Conservation (phyloP, 129 eudicot genomes). For the Artemisia annua region DNA sequence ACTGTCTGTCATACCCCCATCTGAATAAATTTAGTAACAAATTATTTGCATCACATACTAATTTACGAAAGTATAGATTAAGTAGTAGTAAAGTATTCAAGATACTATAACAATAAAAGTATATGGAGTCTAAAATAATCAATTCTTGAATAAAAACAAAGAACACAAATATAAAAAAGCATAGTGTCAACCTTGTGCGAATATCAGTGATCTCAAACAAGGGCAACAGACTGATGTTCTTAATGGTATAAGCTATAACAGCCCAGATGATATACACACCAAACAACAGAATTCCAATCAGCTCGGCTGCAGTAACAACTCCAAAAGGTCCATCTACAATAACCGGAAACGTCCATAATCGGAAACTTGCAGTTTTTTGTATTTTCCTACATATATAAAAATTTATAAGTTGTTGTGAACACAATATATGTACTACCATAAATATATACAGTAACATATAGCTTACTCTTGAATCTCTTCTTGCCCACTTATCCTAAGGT, state of each 20-base stretch:
- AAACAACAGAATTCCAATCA: slow-evolving; percentile 67
- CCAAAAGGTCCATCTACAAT: slow-evolving; percentile 89
- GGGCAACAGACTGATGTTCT: slow-evolving; percentile 33
- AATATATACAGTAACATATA: not conserved
- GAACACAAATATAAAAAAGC: not conserved
- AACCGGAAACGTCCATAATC: slow-evolving; percentile 88
- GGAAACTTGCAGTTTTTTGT: slow-evolving; percentile 51
- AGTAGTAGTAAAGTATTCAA: too few species aligned
- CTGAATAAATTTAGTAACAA: too few species aligned
- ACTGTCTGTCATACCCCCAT: too few species aligned
- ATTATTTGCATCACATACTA: too few species aligned
- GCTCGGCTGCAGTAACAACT: slow-evolving; percentile 88
- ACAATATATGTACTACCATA: not conserved
- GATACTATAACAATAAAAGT: slow-evolving; percentile 3
- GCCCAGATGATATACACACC: slow-evolving; percentile 65
- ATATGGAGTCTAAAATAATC: not conserved
- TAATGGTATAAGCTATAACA: slow-evolving; percentile 36
- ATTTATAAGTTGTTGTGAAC: not conserved
- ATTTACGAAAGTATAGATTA: too few species aligned
- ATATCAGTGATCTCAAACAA: slow-evolving; percentile 22
- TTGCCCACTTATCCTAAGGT: slow-evolving; percentile 52
- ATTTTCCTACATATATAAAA: slow-evolving; percentile 42
- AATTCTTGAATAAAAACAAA: not conserved
- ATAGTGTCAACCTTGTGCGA: slow-evolving; percentile 36
- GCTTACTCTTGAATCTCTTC: slow-evolving; percentile 61